Base-by-base conservation (phyloP, 1,284 basidiomycete species). In the Wolfiporia cocos region DNA sequence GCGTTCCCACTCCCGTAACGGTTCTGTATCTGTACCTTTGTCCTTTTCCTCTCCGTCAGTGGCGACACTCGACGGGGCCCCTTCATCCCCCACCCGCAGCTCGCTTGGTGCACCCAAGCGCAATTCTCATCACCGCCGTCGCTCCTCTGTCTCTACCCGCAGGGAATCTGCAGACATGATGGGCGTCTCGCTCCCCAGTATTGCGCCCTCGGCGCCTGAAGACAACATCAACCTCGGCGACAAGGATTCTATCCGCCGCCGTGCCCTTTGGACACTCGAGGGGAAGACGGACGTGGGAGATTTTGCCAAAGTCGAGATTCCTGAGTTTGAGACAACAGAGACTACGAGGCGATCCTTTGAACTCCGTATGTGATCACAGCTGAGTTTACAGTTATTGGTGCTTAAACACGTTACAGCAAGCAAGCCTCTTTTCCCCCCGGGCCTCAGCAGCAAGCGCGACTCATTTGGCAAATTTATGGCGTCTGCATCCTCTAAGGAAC, bases 121-220 rank as follows among this genome's bases (percentile, higher is more conserved):
- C 41, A 75, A 73, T 50, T 89, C 86, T 0, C 86, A 89, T 53
- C 86, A 90, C 53, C 75, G 76, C 22, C 81, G 86, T 38, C 76
- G 79, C 34, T 90, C 87, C 2, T 89, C 86, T n/a, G 84, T 90
- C 20, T 89, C 86, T 3, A 90, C 87, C 26, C 80, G 86, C 48
- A 75, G 71, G 48, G 86, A 90, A 63, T 89, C 86, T 11, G 85
- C 84, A 5, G 86, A 90, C 52, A 69, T 90, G 56, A 90, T 90
- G 86, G 86, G 86, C 33, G 71, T 86, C 11, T 63, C 81, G 23
- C 63, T 86, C 32, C 77, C 81, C 10, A 74, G 80, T 45, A 68
- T 83, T 17, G 73, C 78, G 1, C 49, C 68, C 5, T 72, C 74
- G 0, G 62, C 67, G 35, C 71, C 74, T 0, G 78, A 84, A 14